phyloP scores from a whole-genome alignment of 2,329 filamentous ascomycete genomes.

The Neopestalotiopsis sp. region DNA sequence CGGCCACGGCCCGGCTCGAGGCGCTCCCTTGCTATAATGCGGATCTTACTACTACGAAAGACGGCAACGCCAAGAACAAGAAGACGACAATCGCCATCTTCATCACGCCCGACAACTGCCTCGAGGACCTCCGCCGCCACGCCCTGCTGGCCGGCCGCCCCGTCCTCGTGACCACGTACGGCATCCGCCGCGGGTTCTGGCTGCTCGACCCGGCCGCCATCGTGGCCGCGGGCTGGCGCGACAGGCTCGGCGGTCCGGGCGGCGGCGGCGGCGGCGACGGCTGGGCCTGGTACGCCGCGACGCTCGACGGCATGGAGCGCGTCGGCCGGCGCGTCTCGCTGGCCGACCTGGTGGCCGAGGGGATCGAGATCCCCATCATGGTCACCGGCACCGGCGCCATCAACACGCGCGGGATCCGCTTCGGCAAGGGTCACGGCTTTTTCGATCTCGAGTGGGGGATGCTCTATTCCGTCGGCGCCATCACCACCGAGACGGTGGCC shows the following conservation, averaged over 20 bases:
- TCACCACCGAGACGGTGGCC: slow-evolving; percentile 32
- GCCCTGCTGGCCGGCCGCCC: slow-evolving; percentile 45
- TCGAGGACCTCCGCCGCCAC: slow-evolving; percentile 43
- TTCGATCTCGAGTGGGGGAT: slow-evolving; percentile 51
- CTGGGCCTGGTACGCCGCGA: slow-evolving; percentile 39
- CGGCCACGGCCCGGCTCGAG: slow-evolving; percentile 36
- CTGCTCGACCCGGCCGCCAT: slow-evolving; percentile 39
- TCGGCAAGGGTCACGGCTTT: slow-evolving; percentile 45
- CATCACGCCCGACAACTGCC: slow-evolving; percentile 48
- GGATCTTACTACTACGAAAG: slow-evolving; percentile 19
- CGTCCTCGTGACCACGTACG: slow-evolving; percentile 46
- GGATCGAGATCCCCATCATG: slow-evolving; percentile 38
- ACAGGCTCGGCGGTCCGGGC: slow-evolving; percentile 25
- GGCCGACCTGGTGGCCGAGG: slow-evolving; percentile 37
- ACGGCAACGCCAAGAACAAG: neutral
- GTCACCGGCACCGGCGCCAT: slow-evolving; percentile 45
- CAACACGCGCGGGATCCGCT: slow-evolving; percentile 40
- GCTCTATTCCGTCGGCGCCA: slow-evolving; percentile 37
- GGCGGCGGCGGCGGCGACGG: slow-evolving; percentile 30
- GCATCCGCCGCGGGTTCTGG: slow-evolving; percentile 45
- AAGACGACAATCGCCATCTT: slow-evolving; percentile 34
- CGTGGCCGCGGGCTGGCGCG: neutral
- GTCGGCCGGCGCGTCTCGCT: slow-evolving; percentile 40
- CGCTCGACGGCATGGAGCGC: slow-evolving; percentile 49
- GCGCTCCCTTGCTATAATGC: slow-evolving; percentile 36